Percentiles rank a stretch among this genome's conserved stretches.
phyloP scores from a whole-genome alignment of 2,329 filamentous ascomycete species.

The Neopestalotiopsis rosae region DNA sequence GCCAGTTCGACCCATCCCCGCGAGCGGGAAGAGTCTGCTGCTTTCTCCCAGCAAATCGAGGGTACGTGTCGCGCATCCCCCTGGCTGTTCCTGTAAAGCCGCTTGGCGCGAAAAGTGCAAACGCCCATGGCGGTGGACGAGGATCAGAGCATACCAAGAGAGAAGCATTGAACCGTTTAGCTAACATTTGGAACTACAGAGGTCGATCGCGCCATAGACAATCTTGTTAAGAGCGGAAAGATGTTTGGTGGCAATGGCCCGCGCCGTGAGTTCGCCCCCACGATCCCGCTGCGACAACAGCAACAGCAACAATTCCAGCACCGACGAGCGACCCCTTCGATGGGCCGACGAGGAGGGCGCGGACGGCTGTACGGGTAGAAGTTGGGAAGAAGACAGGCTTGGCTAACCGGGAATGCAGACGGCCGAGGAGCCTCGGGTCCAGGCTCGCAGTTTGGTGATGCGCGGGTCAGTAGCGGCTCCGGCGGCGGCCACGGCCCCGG shows the following conservation, averaged over 20 bases:
- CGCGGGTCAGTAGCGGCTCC: constrained; percentile 67
- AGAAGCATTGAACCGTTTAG: constrained; percentile 9
- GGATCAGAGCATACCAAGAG: constrained; percentile 12
- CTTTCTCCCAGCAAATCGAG: constrained; percentile 88
- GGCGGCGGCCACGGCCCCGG: constrained; percentile 64
- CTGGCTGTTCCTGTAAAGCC: constrained; percentile 6
- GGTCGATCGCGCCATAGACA: constrained; percentile 94
- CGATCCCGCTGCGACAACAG: constrained; percentile 22
- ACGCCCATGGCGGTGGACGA: neutral
- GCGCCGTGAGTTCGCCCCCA: constrained; percentile 82
- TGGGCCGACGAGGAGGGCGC: constrained; percentile 33
- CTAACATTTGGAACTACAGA: constrained; percentile 60
- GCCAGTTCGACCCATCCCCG: constrained; percentile 75
- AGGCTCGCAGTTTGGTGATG: constrained; percentile 77
- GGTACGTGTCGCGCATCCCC: constrained; percentile 62
- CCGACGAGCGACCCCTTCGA: constrained; percentile 38
- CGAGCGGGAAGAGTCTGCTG: constrained; percentile 77
- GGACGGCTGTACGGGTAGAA: constrained; percentile 19
- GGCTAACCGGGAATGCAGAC: constrained; percentile 56
- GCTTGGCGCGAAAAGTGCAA: neutral
- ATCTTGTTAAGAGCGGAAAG: constrained; percentile 96
- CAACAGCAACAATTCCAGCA: constrained; percentile 42
- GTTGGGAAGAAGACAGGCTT: constrained; percentile 15
- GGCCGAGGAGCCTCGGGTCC: constrained; percentile 70
- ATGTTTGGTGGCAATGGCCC: constrained; percentile 70